A percentile compares a stretch with the other conserved stretches of the same genome.
phyloP scores from a whole-genome alignment of 2,329 filamentous ascomycete species.

The Chrysoporthe austroafricana region DNA sequence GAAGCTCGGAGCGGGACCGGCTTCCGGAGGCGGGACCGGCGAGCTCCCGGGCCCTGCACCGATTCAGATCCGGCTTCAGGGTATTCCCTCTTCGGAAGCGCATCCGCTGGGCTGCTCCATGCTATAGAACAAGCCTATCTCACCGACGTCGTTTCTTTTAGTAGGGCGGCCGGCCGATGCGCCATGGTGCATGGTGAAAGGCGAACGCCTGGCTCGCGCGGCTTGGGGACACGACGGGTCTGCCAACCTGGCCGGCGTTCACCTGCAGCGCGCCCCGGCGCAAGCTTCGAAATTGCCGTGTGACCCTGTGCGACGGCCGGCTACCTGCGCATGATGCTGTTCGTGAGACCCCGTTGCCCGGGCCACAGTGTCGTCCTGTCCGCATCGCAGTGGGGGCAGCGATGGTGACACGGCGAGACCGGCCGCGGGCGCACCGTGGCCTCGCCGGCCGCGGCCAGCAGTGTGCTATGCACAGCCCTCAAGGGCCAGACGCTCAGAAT shows the following conservation, averaged over 20 bases:
- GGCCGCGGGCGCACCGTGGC: neutral
- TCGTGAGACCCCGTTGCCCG: no score
- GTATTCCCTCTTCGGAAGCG: neutral
- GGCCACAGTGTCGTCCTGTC: neutral
- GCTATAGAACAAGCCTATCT: no score
- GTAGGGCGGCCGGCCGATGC: no score
- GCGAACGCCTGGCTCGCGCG: neutral
- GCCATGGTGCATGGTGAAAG: neutral
- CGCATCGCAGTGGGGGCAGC: neutral
- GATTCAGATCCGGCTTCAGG: neutral
- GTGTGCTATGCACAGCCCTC: neutral
- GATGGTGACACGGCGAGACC: neutral
- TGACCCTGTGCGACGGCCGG: slow-evolving; percentile 17
- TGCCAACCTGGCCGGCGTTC: neutral
- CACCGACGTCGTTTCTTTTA: no score
- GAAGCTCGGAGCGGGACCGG: neutral
- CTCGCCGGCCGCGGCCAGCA: neutral
- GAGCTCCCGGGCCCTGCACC: neutral
- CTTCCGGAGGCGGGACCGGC: neutral
- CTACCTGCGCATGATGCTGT: neutral
- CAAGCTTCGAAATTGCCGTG: slow-evolving; percentile 23
- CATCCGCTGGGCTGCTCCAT: neutral
- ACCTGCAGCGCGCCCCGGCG: slow-evolving; percentile 14
- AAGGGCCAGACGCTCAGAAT: neutral
- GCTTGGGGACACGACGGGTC: neutral